These are phyloP conservation scores for Fusarium odoratissimum DNA, from an alignment of 2,329 filamentous ascomycete genomes.

Conservation along the genomic window DNA sequence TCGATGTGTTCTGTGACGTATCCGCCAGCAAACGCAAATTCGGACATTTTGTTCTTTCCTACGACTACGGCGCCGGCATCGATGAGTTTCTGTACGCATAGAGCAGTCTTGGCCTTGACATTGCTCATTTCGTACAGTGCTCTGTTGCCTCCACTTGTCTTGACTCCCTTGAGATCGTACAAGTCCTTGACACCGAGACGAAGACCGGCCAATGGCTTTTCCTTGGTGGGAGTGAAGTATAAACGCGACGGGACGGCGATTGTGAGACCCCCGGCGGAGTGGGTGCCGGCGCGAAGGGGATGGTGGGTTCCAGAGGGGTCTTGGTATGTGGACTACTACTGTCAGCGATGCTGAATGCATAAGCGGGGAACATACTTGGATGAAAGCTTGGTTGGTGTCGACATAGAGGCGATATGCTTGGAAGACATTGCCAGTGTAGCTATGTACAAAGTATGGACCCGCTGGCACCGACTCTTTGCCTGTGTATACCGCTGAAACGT, in stretches of 20 bases:
- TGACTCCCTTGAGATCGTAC: conserved; percentile 29
- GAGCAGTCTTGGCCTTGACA: neutral
- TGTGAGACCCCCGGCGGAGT: conserved; percentile 9
- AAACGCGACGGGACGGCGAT: conserved; percentile 20
- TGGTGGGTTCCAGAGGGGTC: conserved; percentile 16
- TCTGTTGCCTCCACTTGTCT: conserved; percentile 15
- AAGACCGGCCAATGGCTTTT: neutral
- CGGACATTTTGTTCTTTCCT: conserved; percentile 26
- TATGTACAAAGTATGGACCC: conserved; percentile 20
- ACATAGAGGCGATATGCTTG: conserved; percentile 7
- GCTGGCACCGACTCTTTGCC: neutral
- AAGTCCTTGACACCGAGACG: conserved; percentile 28
- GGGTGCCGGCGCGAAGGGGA: conserved; percentile 13
- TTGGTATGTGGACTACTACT: conserved; percentile 13
- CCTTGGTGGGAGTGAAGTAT: neutral
- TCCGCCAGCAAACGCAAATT: conserved; percentile 20
- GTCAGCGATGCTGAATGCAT: neutral
- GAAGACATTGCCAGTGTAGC: conserved; percentile 1
- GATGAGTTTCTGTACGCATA: conserved; percentile 12
- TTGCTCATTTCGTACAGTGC: conserved; percentile 14
- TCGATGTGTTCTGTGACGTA: conserved; percentile 42
- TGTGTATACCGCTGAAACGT: neutral
- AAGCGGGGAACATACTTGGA: neutral
- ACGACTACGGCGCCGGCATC: conserved; percentile 24
- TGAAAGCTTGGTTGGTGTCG: conserved; percentile 22